Base-by-base conservation (phyloP, 2,329 filamentous ascomycete species). In the Aspergillus latus region DNA sequence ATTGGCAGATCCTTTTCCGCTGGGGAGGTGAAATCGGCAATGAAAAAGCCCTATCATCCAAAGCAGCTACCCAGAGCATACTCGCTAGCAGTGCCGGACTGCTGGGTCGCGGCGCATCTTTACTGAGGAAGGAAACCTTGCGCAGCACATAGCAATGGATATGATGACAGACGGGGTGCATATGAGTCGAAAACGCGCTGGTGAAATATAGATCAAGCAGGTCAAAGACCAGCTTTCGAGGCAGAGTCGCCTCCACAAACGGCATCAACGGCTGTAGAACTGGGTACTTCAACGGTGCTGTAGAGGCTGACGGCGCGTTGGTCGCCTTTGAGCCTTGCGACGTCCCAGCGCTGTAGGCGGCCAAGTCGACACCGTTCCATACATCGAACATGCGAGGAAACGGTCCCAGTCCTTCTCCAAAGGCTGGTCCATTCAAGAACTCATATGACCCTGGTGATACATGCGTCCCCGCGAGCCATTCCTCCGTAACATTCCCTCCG, bases 1-100 rank as follows among this genome's bases (percentile, higher is more conserved):
- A 92, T 73, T 96, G 90, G 73, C 92, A 96, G 53, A 94, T 88
- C 69, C 90, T 90, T 58, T 88, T 88, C 50, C 92, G 83, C 15
- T 91, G 89, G 11, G 90, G 89, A 2, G 91, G 90, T 30, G 89
- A 85, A 50, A 88, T 90, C n/a, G 90, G 91, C 59, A 96, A 74
- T 67, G 92, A 91, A 43, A 91, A 84, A 9, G 91, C 90, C 68
- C 96, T 90, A 74, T 91, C 94, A 15, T 92, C 96, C 71, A 96
- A 88, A n/a, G 92, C 92, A 30, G 91, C 90, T 46, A 96, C 89
- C 92, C 92, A 97, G n/a, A 97, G 83, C 85, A 97, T 96, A 74
- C 91, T 96, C 37, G 92, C 90, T 29, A 97, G 80, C 45, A 97
- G 79, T 3, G 92, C 91, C 42, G 92, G 92, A 66, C 89, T 93